Percentiles rank a stretch among this genome's conserved stretches.
Conservation (phyloP, 2,329 filamentous ascomycete species). For the Hymenoscyphus infarciens region DNA sequence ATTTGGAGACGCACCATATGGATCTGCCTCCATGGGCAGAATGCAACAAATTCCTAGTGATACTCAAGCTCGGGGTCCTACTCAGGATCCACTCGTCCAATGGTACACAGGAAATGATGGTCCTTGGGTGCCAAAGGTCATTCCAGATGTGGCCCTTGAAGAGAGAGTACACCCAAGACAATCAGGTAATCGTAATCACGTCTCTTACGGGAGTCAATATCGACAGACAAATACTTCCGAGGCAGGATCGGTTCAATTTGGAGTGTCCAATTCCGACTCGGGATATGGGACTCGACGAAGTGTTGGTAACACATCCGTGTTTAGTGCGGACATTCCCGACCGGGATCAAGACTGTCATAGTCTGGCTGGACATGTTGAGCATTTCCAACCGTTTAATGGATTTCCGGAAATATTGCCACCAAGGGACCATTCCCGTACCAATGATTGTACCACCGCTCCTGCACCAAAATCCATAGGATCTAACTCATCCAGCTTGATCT, state of each 20-base stretch:
- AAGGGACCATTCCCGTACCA: slow-evolving; percentile 22
- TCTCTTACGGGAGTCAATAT: slow-evolving; percentile 30
- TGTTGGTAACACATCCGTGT: slow-evolving; percentile 33
- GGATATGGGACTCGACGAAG: slow-evolving; percentile 36
- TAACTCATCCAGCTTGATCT: slow-evolving; percentile 32
- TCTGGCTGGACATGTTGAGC: slow-evolving; percentile 25
- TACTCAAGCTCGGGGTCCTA: slow-evolving; percentile 19
- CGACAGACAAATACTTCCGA: slow-evolving; percentile 33
- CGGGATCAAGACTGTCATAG: slow-evolving; percentile 32
- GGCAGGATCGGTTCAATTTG: slow-evolving; percentile 28
- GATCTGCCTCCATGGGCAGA: slow-evolving; percentile 21
- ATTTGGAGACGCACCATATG: slow-evolving; percentile 28
- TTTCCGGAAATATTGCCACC: slow-evolving; percentile 22
- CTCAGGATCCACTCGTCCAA: slow-evolving; percentile 30
- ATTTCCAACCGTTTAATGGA: slow-evolving; percentile 26
- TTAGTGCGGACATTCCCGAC: slow-evolving; percentile 32
- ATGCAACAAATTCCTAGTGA: slow-evolving; percentile 24
- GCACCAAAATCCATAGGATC: slow-evolving; percentile 14
- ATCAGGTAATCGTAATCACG: slow-evolving; percentile 24
- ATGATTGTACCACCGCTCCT: slow-evolving; percentile 21
- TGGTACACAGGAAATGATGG: slow-evolving; percentile 42
- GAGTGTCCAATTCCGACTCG: slow-evolving; percentile 34
- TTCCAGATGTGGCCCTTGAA: slow-evolving; percentile 28
- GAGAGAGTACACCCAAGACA: slow-evolving; percentile 25
- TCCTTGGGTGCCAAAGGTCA: slow-evolving; percentile 43